Evolutionary conservation across 495 filamentous ascomycete genomes (phyloP), one percentile per base, ranked within the genome.

Genomic region (Lophiostoma macrostomum): DNA sequence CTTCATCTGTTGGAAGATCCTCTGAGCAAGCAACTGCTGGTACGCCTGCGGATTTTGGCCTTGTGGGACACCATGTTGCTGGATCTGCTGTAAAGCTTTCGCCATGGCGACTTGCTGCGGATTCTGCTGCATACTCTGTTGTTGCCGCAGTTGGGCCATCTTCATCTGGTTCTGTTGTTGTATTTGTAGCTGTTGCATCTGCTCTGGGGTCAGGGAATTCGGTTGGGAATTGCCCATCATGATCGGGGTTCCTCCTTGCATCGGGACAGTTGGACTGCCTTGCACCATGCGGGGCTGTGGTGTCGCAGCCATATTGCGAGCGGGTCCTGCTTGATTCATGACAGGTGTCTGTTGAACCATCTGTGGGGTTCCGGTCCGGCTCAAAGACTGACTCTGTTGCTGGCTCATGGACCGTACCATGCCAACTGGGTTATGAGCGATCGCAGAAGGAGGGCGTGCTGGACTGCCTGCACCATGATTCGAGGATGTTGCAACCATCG

Each of bases 321-420:
- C 14, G 13, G 62, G 67, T 16, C 63, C 47, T 10, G 56, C 63
- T 31, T 28, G 13, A 13, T 41, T 50, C 76, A 91, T 84, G 50
- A 83, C 86, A 12, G 90, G 90, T 0, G 90, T 94, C 16, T 82
- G 79, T 50, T 83, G 85, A 8, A 80, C 76, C 76, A 94, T 85
- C 53, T 88, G 82, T 4, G 91, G 91, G 5, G 91, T 96, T 11
- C 84, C 85, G 29, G 87, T 83, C 40, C 77, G 73, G 64, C 81
- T 82, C 75, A 74, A 80, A 53, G 85, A 83, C 65, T 91, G 58
- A 39, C 53, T 61, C 22, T 62, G 64, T 39, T 70, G 88, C 60
- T 94, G 88, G 64, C 90, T 95, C 49, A 80, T 74, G 29, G 88
- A 83, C 19, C 85, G 76, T 8, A 76, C 83, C 88, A 94, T 95